These are phyloP conservation scores for Venturia effusa DNA, from an alignment of 2,329 filamentous ascomycete species.

Conservation along the genomic window DNA sequence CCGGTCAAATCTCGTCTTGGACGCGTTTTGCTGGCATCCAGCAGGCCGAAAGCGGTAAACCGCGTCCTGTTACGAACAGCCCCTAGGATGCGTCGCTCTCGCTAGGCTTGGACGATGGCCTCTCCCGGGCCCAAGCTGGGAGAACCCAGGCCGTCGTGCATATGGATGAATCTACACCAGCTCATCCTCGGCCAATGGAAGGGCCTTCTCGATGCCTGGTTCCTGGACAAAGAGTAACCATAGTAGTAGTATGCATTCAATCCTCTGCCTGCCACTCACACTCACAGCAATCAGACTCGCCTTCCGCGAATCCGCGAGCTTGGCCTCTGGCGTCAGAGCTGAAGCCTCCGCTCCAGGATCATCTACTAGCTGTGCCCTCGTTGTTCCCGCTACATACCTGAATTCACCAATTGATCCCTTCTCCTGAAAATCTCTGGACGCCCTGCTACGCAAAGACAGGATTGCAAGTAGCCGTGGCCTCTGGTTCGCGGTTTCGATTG, in stretches of 20 bases:
- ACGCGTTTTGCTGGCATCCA: background rate
- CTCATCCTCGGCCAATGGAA: constrained; percentile 4
- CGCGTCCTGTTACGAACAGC: background rate
- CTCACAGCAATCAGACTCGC: background rate
- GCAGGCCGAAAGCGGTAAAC: background rate
- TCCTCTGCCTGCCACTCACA: constrained; percentile 1
- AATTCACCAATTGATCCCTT: background rate
- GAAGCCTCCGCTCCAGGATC: background rate
- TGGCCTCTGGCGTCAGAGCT: background rate
- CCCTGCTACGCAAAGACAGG: background rate
- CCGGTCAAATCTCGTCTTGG: background rate
- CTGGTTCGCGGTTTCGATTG: constrained; percentile 1
- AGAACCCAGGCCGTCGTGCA: background rate
- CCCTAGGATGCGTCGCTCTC: background rate
- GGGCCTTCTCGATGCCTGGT: background rate
- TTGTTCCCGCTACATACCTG: background rate
- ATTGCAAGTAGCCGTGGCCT: background rate
- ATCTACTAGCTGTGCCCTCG: background rate
- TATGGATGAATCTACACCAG: background rate
- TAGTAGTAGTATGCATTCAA: background rate
- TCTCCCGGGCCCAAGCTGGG: background rate
- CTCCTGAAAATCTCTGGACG: background rate
- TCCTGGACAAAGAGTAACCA: background rate
- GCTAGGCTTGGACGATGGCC: background rate
- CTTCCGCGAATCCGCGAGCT: background rate